Conservation (phyloP, 371 early-diverging fungal species). For the Blakeslea trispora region DNA sequence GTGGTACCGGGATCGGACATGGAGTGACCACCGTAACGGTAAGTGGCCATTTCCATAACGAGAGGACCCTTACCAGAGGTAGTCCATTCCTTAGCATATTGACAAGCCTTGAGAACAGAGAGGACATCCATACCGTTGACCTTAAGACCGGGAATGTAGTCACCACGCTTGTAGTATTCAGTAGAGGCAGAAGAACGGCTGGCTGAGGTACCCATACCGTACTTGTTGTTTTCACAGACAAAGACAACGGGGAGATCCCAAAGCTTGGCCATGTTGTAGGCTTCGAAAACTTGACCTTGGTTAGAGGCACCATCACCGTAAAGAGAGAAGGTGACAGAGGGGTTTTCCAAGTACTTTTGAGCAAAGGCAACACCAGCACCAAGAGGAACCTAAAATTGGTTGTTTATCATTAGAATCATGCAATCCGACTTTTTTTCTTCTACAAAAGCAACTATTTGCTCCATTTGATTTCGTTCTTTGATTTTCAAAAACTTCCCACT, state of each 20-base stretch:
- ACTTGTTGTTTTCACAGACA: slow-evolving; percentile 99
- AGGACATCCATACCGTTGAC: slow-evolving; percentile 96
- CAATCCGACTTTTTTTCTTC: neutral
- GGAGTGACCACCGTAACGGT: slow-evolving; percentile 99
- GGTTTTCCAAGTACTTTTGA: slow-evolving; percentile 87
- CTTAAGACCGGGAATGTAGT: slow-evolving; percentile 95
- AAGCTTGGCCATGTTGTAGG: slow-evolving; percentile 99
- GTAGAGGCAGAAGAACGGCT: slow-evolving; percentile 90
- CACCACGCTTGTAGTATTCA: slow-evolving; percentile 95
- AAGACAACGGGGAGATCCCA: slow-evolving; percentile 98
- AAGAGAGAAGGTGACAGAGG: slow-evolving; percentile 85
- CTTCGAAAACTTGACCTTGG: slow-evolving; percentile 99
- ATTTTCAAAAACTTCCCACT: no score
- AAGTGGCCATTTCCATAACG: slow-evolving; percentile 96
- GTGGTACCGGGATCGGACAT: slow-evolving; percentile 99
- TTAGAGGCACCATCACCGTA: slow-evolving; percentile 99
- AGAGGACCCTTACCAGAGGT: slow-evolving; percentile 90
- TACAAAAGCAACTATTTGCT: no score
- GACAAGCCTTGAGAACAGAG: slow-evolving; percentile 87
- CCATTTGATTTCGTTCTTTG: no score
- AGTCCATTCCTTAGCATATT: slow-evolving; percentile 87
- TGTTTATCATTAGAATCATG: neutral
- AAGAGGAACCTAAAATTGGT: slow-evolving; percentile 70
- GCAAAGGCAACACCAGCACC: slow-evolving; percentile 98
- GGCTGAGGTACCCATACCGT: slow-evolving; percentile 99